Evolutionary conservation across 192 early-diverging fungal species (phyloP), one percentile per base, ranked within the genome.

Genomic region (Gryganskiella cystojenkinii): DNA sequence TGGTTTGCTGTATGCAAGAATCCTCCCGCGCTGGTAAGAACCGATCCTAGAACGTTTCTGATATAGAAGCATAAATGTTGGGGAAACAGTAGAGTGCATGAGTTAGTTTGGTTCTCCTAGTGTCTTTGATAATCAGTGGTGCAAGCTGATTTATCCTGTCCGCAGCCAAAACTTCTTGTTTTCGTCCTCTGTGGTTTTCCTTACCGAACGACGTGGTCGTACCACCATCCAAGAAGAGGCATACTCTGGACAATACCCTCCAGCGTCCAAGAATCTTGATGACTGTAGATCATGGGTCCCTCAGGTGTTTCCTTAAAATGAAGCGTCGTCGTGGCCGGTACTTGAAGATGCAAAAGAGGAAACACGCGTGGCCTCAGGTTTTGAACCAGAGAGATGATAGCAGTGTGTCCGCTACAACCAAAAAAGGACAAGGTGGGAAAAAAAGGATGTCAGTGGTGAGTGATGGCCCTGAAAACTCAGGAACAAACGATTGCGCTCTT

Each of bases 211-310:
- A 88, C 79, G 42, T 84, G 66, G 34, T 86, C 84, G 59, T 88
- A 86, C 87, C 87, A 88, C 72, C 79, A 88, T 31, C 79, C 83
- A 4, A 86, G 66, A 3, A 86, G 59, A 24, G 87, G 87, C 37
- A 88, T 73, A 31, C 82, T 83, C 61, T 83, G 72, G 35, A 88
- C 70, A 37, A 88, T 63, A 7, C 85, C 87, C 68, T 85, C 87
- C 20, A 88, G 51, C 6, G 85, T 86, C 87, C 87, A 88, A 11
- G 80, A 86, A 54, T 88, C 87, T 59, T 88, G 85, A 40, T 88
- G 85, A 30, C 72, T 78, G 37, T 82, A 83, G 43, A 88, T 86
- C 67, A 85, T 84, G 14, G 66, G 65, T 15, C 83, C 85, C 50
- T 61, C 62, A 13, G 82, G 78, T 7, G 78, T 74, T 58, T 85